phyloP scores from a whole-genome alignment of 108 stramenopile genomes.

The Pseudonitzschia pungens region DNA sequence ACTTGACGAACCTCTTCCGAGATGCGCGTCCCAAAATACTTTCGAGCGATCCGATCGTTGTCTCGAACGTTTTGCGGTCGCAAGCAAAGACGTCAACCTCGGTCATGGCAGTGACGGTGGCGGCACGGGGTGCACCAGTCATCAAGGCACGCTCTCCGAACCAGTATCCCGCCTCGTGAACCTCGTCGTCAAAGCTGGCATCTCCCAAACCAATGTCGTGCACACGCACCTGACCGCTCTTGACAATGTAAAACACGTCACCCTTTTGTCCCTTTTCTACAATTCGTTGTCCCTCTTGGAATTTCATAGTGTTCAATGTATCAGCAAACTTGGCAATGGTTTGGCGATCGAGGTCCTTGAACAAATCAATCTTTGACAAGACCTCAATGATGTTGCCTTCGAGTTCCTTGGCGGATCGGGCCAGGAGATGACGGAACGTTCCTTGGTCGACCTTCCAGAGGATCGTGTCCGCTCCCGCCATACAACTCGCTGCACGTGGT shows the following conservation, averaged over 20 bases:
- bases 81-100: constrained; percentile 41
- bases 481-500: constrained; percentile 89
- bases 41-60: constrained; percentile 60
- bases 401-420: constrained; percentile 44
- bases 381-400: constrained; percentile 38
- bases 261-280: constrained; percentile 78
- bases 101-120: constrained; percentile 71
- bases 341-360: constrained; percentile 48
- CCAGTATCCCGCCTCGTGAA: constrained; percentile 63
- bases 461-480: constrained; percentile 42
- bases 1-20: constrained; percentile 56
- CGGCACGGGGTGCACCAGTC: constrained; percentile 84
- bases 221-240: constrained; percentile 65
- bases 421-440: constrained; percentile 77
- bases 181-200: constrained; percentile 30
- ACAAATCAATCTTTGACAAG: constrained; percentile 65
- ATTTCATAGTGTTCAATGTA: constrained; percentile 46
- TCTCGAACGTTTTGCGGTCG: constrained; percentile 58
- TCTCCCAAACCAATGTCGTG: constrained; percentile 77
- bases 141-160: constrained; percentile 92
- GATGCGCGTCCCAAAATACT: constrained; percentile 46
- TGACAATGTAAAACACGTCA: constrained; percentile 82
- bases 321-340: constrained; percentile 53
- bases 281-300: constrained; percentile 56
- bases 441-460: constrained; percentile 80